These are phyloP conservation scores for Neopestalotiopsis sp. DNA, from an alignment of 2,329 filamentous ascomycete species.

Conservation along the genomic window DNA sequence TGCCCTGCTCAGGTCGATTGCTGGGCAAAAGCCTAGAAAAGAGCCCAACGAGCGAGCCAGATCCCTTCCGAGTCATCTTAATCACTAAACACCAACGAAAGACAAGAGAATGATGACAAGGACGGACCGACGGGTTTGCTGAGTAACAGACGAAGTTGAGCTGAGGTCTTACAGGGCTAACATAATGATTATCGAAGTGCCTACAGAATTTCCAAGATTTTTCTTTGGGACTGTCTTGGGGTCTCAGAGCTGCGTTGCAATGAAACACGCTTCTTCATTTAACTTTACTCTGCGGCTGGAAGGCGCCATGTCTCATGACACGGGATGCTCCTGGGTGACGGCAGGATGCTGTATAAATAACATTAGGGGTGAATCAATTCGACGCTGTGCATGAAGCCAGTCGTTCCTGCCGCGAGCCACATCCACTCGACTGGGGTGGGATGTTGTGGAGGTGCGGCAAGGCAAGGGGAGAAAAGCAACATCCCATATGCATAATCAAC, in stretches of 20 bases:
- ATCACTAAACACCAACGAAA: background rate
- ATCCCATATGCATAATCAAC: background rate
- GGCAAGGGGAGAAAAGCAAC: background rate
- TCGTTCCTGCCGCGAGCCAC: background rate
- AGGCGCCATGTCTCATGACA: constrained; percentile 1
- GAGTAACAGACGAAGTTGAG: background rate
- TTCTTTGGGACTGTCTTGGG: background rate
- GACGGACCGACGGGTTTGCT: background rate
- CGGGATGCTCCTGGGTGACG: background rate
- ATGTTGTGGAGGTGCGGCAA: background rate
- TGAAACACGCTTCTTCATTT: constrained; percentile 3
- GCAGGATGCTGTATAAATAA: background rate
- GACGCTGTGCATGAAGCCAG: background rate
- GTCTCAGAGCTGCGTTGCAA: background rate
- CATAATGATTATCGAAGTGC: background rate
- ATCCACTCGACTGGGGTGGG: background rate
- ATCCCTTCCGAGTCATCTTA: constrained; percentile 24
- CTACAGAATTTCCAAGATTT: background rate
- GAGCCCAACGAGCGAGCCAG: constrained; percentile 44
- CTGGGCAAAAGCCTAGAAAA: constrained; percentile 54
- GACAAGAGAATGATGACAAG: background rate
- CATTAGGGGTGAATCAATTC: background rate
- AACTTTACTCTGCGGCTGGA: constrained; percentile 1
- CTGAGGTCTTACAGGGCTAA: background rate
- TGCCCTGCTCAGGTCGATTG: constrained; percentile 55